Conservation (phyloP, 805 yeast genomes). For the Pichia cabralensis region DNA sequence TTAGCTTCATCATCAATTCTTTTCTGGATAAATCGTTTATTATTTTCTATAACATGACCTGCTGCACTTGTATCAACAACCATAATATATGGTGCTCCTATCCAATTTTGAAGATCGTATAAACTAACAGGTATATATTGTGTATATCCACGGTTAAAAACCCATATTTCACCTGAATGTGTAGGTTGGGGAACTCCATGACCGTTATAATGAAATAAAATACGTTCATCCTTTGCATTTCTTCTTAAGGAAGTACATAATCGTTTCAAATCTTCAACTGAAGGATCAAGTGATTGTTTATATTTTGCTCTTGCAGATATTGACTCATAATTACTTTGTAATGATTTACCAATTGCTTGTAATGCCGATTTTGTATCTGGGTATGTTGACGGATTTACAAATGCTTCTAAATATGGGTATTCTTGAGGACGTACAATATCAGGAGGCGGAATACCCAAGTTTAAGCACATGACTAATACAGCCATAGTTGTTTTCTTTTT, state of each 20-base stretch:
- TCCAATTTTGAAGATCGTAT: constrained; percentile 94
- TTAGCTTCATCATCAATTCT: constrained; percentile 80
- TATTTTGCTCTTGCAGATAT: constrained; percentile 79
- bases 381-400: constrained; percentile 80
- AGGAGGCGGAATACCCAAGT: constrained; percentile 95
- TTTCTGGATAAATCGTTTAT: constrained; percentile 81
- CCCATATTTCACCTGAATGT: constrained; percentile 95
- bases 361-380: constrained; percentile 85
- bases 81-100: constrained; percentile 94
- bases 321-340: constrained; percentile 85
- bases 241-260: constrained; percentile 83
- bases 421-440: constrained; percentile 90
- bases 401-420: constrained; percentile 83
- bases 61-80: constrained; percentile 94
- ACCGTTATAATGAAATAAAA: constrained; percentile 91
- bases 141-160: constrained; percentile 91
- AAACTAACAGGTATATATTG: constrained; percentile 94
- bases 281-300: constrained; percentile 87
- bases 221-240: constrained; percentile 87
- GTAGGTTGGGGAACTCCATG: constrained; percentile 99
- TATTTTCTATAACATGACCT: constrained; percentile 84
- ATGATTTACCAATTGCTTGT: constrained; percentile 79
- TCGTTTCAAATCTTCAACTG: constrained; percentile 89
- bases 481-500: constrained; percentile 91
- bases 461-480: constrained; percentile 81